A percentile compares a stretch with the other conserved stretches of the same genome.
Conservation (phyloP, 139 green algal genomes). For the Astrephomene gubernaculifera region DNA sequence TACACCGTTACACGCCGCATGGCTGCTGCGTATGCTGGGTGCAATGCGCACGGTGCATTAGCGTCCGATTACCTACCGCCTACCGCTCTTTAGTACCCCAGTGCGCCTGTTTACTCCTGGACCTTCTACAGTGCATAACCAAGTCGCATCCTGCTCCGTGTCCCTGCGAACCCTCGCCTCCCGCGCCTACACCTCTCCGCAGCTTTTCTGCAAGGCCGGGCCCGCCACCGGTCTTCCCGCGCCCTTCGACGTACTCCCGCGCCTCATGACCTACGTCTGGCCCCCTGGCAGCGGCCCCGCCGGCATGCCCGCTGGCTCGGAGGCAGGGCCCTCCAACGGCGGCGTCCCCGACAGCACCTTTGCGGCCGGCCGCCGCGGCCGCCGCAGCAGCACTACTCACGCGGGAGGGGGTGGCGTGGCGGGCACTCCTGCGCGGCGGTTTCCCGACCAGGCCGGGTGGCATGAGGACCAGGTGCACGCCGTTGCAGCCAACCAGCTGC, state of each 20-base stretch:
- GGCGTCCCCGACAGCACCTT: too few species aligned
- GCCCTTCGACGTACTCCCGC: neutral
- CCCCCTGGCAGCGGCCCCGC: too few species aligned
- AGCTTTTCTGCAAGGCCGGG: constrained; percentile 17
- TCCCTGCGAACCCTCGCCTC: neutral
- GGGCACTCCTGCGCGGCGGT: neutral
- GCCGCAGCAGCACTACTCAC: neutral
- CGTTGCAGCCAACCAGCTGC: constrained; percentile 22
- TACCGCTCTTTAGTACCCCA: too few species aligned
- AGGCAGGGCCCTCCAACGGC: neutral
- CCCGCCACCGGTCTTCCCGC: neutral
- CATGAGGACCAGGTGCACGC: constrained; percentile 2
- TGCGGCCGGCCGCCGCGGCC: neutral
- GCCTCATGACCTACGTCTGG: constrained; percentile 35
- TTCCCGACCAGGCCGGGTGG: neutral
- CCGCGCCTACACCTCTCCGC: too few species aligned
- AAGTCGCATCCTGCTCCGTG: neutral
- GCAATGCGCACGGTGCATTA: too few species aligned
- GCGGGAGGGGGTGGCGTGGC: neutral
- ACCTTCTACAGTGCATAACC: too few species aligned
- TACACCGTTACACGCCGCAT: too few species aligned
- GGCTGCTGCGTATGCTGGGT: too few species aligned
- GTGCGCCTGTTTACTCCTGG: too few species aligned
- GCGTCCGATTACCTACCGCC: too few species aligned
- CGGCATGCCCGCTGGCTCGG: too few species aligned